A percentile compares a stretch with the other conserved stretches of the same genome.
These are phyloP conservation scores for Endothia cerciana DNA, from an alignment of 2,329 filamentous ascomycete species.

Conservation along the genomic window DNA sequence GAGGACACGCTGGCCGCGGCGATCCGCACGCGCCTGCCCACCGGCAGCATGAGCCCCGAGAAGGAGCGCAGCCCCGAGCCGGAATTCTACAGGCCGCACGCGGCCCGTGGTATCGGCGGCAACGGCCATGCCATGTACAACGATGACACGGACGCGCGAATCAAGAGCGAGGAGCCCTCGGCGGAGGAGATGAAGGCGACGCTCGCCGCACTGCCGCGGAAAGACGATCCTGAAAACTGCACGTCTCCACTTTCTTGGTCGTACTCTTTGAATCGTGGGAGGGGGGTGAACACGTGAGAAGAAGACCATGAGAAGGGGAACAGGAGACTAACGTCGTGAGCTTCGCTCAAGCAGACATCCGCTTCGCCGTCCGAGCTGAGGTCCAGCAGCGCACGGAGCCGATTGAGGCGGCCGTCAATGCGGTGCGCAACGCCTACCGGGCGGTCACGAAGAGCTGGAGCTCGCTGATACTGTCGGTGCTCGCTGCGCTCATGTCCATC, in stretches of 20 bases:
- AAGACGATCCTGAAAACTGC: conserved; percentile 54
- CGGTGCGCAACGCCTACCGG: conserved; percentile 62
- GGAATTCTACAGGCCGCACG: conserved; percentile 31
- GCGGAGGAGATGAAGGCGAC: conserved; percentile 34
- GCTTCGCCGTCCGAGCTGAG: conserved; percentile 85
- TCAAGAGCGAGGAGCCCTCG: conserved; percentile 31
- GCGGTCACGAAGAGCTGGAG: conserved; percentile 70
- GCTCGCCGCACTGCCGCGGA: conserved; percentile 37
- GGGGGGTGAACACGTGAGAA: conserved; percentile 21
- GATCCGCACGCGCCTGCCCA: conserved; percentile 58
- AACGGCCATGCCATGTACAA: conserved; percentile 20
- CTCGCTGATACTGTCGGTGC: conserved; percentile 64
- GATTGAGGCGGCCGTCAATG: conserved; percentile 73
- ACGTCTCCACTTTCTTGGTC: conserved; percentile 36
- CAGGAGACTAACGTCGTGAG: conserved; percentile 30
- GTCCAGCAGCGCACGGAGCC: conserved; percentile 86
- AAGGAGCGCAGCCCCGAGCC: conserved; percentile 56
- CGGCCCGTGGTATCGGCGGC: neutral
- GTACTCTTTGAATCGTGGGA: conserved; percentile 19
- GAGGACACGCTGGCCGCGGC: conserved; percentile 54
- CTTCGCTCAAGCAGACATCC: conserved; percentile 66
- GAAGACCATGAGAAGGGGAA: neutral
- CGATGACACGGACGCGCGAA: conserved; percentile 4
- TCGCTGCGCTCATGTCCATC: conserved; percentile 67
- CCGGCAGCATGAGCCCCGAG: conserved; percentile 59